Evolutionary conservation across 208 protist species (phyloP).

Genomic region (Jaenimonas drosophilae): DNA sequence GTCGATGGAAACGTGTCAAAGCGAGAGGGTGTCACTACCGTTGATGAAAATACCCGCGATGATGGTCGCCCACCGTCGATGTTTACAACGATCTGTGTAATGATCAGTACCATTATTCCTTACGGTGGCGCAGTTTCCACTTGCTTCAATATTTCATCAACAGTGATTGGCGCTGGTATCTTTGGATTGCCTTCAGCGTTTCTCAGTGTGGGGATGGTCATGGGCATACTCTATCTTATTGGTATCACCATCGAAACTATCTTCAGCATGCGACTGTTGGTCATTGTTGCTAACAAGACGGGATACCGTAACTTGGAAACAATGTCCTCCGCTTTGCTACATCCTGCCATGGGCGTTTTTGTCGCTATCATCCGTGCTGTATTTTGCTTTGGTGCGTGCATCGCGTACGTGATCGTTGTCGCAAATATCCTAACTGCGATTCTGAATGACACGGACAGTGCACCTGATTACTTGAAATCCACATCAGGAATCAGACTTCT

Average conservation of each 20-base stretch:
- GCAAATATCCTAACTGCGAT: conserved; percentile 16
- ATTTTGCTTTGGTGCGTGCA: conserved; percentile 28
- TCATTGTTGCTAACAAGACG: conserved; percentile 16
- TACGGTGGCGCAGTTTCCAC: conserved; percentile 12
- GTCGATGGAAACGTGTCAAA: too few relatives aligned
- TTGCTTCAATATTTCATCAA: conserved; percentile 15
- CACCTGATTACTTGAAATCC: neutral
- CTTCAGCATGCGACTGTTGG: conserved; percentile 21
- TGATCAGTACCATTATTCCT: conserved; percentile 7
- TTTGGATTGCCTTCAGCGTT: conserved; percentile 27
- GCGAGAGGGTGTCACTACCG: too few relatives aligned
- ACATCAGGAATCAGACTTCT: neutral
- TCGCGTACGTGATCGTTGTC: conserved; percentile 27
- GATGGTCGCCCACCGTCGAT: too few relatives aligned
- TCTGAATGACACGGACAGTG: neutral
- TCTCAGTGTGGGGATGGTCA: conserved; percentile 10
- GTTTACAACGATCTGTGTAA: neutral
- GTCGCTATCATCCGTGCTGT: conserved; percentile 15
- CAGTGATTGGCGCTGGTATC: conserved; percentile 18
- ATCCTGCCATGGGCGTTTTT: conserved; percentile 11
- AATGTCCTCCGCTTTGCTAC: conserved; percentile 11
- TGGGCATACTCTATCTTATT: conserved; percentile 12
- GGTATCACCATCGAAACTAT: conserved; percentile 17
- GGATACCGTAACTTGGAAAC: conserved; percentile 17
- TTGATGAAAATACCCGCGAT: too few relatives aligned